Conservation (phyloP, 768 basidiomycete genomes). For the Panellus pusillus region DNA sequence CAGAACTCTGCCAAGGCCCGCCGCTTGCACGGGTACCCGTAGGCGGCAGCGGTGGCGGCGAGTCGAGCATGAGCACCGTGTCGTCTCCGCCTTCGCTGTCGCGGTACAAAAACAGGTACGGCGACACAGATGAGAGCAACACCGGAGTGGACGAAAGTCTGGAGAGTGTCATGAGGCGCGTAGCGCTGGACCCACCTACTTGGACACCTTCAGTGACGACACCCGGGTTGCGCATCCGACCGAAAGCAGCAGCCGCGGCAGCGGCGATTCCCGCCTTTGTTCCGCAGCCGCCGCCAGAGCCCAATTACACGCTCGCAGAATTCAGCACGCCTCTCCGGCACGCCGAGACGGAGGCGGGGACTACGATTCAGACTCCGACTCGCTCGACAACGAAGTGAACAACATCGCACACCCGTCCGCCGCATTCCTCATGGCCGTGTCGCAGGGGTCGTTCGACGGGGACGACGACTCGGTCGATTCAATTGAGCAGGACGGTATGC, state of each 20-base stretch:
- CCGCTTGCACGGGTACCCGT: slow-evolving; percentile 27
- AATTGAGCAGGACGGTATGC: slow-evolving; percentile 46
- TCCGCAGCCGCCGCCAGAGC: neutral
- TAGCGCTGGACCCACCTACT: slow-evolving; percentile 46
- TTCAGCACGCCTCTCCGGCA: slow-evolving; percentile 14
- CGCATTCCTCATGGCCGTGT: slow-evolving; percentile 62
- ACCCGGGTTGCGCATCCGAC: slow-evolving; percentile 32
- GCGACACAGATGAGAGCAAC: slow-evolving; percentile 43
- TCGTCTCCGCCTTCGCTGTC: slow-evolving; percentile 72
- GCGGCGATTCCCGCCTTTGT: slow-evolving; percentile 8
- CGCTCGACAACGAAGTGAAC: slow-evolving; percentile 51
- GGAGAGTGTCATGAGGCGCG: slow-evolving; percentile 69
- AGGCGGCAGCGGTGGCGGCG: slow-evolving; percentile 30
- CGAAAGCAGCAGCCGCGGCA: slow-evolving; percentile 24
- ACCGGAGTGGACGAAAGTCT: slow-evolving; percentile 50
- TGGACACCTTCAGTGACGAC: slow-evolving; percentile 27
- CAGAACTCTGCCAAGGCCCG: slow-evolving; percentile 32
- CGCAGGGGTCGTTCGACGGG: slow-evolving; percentile 38
- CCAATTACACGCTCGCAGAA: neutral
- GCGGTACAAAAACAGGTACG: slow-evolving; percentile 47
- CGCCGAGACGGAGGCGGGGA: slow-evolving; percentile 30
- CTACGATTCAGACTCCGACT: slow-evolving; percentile 60
- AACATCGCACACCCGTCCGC: slow-evolving; percentile 66
- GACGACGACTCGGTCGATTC: slow-evolving; percentile 52
- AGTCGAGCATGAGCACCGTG: slow-evolving; percentile 68